Evolutionary conservation across 2,329 filamentous ascomycete genomes (phyloP).

Genomic region (Huntiella omanensis): DNA sequence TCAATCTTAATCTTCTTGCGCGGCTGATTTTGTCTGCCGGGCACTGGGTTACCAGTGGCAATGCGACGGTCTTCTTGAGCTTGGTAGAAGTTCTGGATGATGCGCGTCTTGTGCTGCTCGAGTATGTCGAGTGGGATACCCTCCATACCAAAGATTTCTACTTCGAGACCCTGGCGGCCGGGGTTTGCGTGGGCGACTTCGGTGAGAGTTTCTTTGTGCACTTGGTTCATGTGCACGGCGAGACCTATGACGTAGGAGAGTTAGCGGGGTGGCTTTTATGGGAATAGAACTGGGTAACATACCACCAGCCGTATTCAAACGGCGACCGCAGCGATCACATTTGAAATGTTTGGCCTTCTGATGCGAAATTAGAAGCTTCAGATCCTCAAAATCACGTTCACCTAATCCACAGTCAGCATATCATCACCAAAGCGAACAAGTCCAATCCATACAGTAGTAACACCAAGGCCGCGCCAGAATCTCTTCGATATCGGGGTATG

Average conservation of each 20-base stretch:
- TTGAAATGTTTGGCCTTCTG: constrained; percentile 99
- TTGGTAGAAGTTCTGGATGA: constrained; percentile 71
- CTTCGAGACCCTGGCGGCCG: constrained; percentile 66
- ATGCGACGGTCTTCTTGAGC: constrained; percentile 66
- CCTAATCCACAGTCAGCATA: constrained; percentile 21
- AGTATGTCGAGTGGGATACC: constrained; percentile 78
- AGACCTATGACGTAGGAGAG: constrained; percentile 39
- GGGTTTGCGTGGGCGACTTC: constrained; percentile 83
- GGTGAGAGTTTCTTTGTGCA: constrained; percentile 82
- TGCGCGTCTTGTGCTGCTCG: constrained; percentile 67
- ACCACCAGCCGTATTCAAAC: constrained; percentile 91
- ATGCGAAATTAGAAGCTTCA: constrained; percentile 90
- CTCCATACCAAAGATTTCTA: constrained; percentile 98
- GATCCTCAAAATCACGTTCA: constrained; percentile 92
- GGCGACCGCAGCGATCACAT: constrained; percentile 73
- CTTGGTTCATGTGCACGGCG: constrained; percentile 92
- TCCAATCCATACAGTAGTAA: constrained; percentile 58
- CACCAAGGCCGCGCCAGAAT: constrained; percentile 80
- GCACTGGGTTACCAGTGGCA: constrained; percentile 65
- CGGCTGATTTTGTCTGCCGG: constrained; percentile 43
- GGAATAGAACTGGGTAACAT: constrained; percentile 16
- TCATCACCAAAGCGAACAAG: no score
- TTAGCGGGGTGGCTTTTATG: not conserved
- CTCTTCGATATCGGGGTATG: constrained; percentile 73
- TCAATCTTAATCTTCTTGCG: constrained; percentile 58